These are phyloP conservation scores for Fusarium newnesense DNA, from an alignment of 2,329 filamentous ascomycete species.

Conservation along the genomic window DNA sequence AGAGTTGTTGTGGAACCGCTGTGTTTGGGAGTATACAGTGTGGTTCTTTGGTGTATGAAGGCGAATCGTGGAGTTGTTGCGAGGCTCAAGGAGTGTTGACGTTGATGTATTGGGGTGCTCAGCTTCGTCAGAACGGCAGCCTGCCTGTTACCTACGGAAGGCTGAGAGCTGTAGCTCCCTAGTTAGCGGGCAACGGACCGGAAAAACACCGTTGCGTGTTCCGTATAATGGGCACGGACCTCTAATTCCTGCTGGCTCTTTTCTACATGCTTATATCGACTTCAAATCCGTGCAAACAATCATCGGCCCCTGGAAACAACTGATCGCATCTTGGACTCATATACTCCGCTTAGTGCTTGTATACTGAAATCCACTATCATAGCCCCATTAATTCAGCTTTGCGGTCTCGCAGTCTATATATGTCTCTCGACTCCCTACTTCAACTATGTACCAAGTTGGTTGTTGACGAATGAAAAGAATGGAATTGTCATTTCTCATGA, in stretches of 20 bases:
- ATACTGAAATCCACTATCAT: neutral
- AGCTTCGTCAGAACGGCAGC: slow-evolving; percentile 56
- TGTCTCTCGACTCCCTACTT: neutral
- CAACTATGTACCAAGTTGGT: neutral
- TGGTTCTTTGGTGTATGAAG: slow-evolving; percentile 16
- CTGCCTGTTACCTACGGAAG: slow-evolving; percentile 45
- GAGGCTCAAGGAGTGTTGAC: slow-evolving; percentile 37
- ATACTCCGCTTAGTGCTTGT: neutral
- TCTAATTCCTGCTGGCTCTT: neutral
- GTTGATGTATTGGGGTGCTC: slow-evolving; percentile 41
- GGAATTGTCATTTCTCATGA: neutral
- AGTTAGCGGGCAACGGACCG: slow-evolving; percentile 32
- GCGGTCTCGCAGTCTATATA: neutral
- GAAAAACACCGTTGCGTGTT: slow-evolving; percentile 46
- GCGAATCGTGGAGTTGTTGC: slow-evolving; percentile 27
- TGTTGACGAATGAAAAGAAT: neutral
- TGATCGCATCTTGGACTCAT: neutral
- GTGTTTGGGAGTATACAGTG: neutral
- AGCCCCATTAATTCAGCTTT: neutral
- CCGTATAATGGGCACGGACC: neutral
- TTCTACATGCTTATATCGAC: neutral
- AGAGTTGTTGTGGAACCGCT: neutral
- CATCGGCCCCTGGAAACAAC: neutral
- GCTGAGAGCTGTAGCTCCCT: slow-evolving; percentile 47
- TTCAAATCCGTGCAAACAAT: neutral